A percentile compares a stretch with the other conserved stretches of the same genome.
These are phyloP conservation scores for Cryptococcus hybrid DNA, from an alignment of 1,284 basidiomycete genomes.

Conservation along the genomic window DNA sequence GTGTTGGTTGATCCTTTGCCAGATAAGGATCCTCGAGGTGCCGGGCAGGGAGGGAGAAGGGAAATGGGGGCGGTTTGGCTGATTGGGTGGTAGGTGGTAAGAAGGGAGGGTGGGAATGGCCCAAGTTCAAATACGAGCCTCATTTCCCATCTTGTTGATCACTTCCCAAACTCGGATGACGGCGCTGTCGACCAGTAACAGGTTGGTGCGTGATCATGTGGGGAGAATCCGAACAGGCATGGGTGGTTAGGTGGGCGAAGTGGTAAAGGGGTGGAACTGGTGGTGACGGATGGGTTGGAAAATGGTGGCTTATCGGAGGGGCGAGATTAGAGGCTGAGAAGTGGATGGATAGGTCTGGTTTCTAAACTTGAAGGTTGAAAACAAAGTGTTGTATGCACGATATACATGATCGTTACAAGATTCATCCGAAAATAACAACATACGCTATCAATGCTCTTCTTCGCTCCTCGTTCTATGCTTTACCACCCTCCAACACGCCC, in stretches of 20 bases:
- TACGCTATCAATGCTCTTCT: neutral
- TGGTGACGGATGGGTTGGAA: slow-evolving; percentile 24
- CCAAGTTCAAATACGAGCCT: slow-evolving; percentile 63
- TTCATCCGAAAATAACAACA: slow-evolving; percentile 1
- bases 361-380: slow-evolving; percentile 13
- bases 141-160: slow-evolving; percentile 49
- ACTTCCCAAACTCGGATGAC: neutral
- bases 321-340: slow-evolving; percentile 45
- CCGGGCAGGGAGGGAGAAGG: neutral
- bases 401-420: neutral
- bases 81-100: too few relatives aligned
- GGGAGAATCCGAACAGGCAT: slow-evolving; percentile 14
- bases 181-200: neutral
- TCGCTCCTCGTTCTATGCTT: neutral
- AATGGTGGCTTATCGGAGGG: slow-evolving; percentile 33
- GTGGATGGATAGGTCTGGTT: slow-evolving; percentile 50
- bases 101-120: slow-evolving; percentile 27
- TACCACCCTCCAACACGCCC: slow-evolving; percentile 49
- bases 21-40: slow-evolving; percentile 37
- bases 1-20: slow-evolving; percentile 61
- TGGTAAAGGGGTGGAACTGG: slow-evolving; percentile 42
- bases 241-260: slow-evolving; percentile 33
- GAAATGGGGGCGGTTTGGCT: neutral
- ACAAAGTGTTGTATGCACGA: neutral
- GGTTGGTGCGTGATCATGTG: slow-evolving; percentile 11